These are phyloP conservation scores for Pleurotus platypus DNA, from an alignment of 768 basidiomycete genomes.

Conservation along the genomic window DNA sequence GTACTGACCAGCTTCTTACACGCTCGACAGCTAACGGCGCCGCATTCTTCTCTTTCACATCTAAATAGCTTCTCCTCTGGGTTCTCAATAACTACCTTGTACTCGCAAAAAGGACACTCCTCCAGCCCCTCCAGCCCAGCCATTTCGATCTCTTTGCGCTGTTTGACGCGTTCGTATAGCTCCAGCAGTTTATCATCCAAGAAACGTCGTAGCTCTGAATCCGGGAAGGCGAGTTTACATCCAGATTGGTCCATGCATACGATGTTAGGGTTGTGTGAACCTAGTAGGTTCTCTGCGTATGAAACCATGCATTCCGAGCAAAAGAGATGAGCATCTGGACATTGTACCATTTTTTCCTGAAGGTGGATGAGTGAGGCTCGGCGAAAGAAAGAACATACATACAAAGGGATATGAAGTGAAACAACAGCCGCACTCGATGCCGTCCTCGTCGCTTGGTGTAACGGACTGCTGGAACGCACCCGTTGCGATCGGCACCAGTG, in stretches of 20 bases:
- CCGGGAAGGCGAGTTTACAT: constrained; percentile 65
- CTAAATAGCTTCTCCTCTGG: constrained; percentile 61
- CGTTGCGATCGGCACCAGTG: constrained; percentile 19
- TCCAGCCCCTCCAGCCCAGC: constrained; percentile 80
- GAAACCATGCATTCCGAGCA: constrained; percentile 67
- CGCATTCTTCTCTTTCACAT: constrained; percentile 62
- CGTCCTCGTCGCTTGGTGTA: constrained; percentile 43
- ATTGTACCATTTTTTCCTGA: constrained; percentile 84
- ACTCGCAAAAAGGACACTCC: constrained; percentile 91
- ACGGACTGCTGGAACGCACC: constrained; percentile 29
- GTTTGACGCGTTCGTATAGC: constrained; percentile 72
- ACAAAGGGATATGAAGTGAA: constrained; percentile 34
- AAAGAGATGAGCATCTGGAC: constrained; percentile 86
- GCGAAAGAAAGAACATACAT: background rate
- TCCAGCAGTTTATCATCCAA: constrained; percentile 63
- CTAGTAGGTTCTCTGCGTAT: constrained; percentile 67
- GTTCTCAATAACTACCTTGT: constrained; percentile 71
- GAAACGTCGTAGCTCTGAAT: constrained; percentile 65
- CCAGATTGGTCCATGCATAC: constrained; percentile 82
- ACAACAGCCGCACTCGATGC: constrained; percentile 88
- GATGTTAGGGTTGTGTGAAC: constrained; percentile 56
- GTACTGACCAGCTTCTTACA: constrained; percentile 69
- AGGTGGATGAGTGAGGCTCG: background rate
- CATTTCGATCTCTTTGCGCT: constrained; percentile 74
- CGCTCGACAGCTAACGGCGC: constrained; percentile 69